Base-by-base conservation (phyloP, 1,284 basidiomycete genomes). In the Microbotryum scabiosae region DNA sequence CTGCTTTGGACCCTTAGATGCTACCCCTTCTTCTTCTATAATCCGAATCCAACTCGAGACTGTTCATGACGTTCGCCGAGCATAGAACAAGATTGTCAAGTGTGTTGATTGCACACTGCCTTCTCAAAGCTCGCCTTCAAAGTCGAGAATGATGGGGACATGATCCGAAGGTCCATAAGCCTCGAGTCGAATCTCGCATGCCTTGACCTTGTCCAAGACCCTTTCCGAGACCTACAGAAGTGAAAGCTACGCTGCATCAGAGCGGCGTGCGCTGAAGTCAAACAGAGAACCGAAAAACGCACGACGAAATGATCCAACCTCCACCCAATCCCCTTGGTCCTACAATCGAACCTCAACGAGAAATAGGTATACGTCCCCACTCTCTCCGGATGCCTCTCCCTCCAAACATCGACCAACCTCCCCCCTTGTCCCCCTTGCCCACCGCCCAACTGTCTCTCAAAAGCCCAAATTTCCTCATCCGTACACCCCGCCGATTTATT, bases 281-380 rank as follows among this genome's bases (percentile, higher is more conserved):
- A 26, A 23, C 23, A n/a, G 46, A 16, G 30, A 16, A 14, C 7
- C 5, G 48, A 12, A 8, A 9, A 12, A 44, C 86, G 70, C 77
- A 88, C 88, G n/a, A 67, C 53, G 6, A 57, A 89, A 78, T 85
- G 85, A 73, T 93, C 89, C 48, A 93, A 75, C 64, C 89, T 79
- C 90, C 90, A 93, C 2, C 90, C 90, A 51, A 90, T 81, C 3
- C 88, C 86, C 71, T 90, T 92, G 60, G 73, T 73, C 48, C 90
- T 78, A 72, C 87, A 88, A 63, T 87, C 83, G 75, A 90, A 90
- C 56, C 56, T 60, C 74, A 88, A 91, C 7, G 85, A 86, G 66
- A 87, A 92, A 73, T 91, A 93, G 0, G 86, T 88, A 73, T 87
- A 93, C 67, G 88, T 84, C 21, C 75, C 75, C 21, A 73, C 67